phyloP scores from a whole-genome alignment of 441 rosid species.

The Adansonia grandidieri region DNA sequence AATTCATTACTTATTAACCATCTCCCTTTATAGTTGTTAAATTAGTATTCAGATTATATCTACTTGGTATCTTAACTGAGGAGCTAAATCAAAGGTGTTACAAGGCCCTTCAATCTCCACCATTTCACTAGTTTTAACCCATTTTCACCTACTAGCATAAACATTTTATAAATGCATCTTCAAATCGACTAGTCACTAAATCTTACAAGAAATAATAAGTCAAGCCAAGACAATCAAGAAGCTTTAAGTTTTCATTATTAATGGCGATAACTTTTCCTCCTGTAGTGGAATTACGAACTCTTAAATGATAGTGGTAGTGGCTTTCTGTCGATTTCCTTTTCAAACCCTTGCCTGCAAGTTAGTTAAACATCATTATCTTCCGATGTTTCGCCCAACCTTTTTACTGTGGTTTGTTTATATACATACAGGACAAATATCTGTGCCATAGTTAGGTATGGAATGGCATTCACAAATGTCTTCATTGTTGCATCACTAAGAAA shows the following conservation, averaged over 20 bases:
- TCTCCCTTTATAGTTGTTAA: neutral
- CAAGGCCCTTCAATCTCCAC: neutral
- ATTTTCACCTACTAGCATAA: neutral
- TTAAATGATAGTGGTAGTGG: neutral
- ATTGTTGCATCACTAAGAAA: neutral
- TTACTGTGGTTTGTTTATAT: neutral
- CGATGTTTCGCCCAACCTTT: slow-evolving; percentile 3
- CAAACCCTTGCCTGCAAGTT: neutral
- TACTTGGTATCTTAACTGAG: too few relatives aligned
- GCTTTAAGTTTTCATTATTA: neutral
- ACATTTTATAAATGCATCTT: too few relatives aligned
- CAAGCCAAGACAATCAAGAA: too few relatives aligned
- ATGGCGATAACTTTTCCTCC: neutral
- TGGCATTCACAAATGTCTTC: neutral
- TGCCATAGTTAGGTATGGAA: neutral
- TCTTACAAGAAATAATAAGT: too few relatives aligned
- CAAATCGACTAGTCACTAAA: too few relatives aligned
- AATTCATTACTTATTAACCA: neutral
- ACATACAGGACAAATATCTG: neutral
- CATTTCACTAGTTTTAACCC: neutral
- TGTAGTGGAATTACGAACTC: neutral
- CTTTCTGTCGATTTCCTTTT: neutral
- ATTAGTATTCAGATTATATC: too few relatives aligned
- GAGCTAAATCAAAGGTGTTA: too few relatives aligned
- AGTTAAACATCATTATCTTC: slow-evolving; percentile 10